A percentile compares a stretch with the other conserved stretches of the same genome.
Conservation (phyloP, 140 eudicot species). For the Oenanthe javanica region DNA sequence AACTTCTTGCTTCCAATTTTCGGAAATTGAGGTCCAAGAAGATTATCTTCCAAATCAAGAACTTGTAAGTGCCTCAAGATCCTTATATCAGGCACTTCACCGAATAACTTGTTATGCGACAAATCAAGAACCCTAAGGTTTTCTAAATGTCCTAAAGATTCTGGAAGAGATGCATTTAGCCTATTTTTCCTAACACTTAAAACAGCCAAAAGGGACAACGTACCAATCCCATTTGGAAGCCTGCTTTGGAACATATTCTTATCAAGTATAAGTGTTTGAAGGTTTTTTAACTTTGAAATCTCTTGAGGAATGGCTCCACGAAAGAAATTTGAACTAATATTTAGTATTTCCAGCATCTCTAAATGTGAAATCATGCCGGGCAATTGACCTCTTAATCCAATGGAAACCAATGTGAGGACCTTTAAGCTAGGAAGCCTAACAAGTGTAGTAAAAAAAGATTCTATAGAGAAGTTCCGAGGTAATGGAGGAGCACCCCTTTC, state of each 20-base stretch:
- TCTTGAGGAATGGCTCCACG: constrained; percentile 46
- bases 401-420: constrained; percentile 75
- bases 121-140: constrained; percentile 61
- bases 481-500: constrained; percentile 35
- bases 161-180: constrained; percentile 52
- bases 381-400: constrained; percentile 73
- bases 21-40: constrained; percentile 74
- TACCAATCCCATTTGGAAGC: constrained; percentile 47
- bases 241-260: constrained; percentile 59
- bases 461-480: constrained; percentile 63
- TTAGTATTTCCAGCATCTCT: constrained; percentile 60
- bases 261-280: constrained; percentile 76
- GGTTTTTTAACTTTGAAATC: constrained; percentile 36
- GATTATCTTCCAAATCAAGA: constrained; percentile 61
- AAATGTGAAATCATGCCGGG: constrained; percentile 37
- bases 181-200: constrained; percentile 67
- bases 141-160: constrained; percentile 40
- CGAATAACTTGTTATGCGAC: constrained; percentile 61
- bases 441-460: constrained; percentile 44
- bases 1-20: constrained; percentile 35
- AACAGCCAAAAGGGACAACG: constrained; percentile 58
- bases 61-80: constrained; percentile 59
- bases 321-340: constrained; percentile 64
- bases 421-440: constrained; percentile 50
- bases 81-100: constrained; percentile 75